Base-by-base conservation (phyloP, 768 basidiomycete species). In the Jaapia argillacea region DNA sequence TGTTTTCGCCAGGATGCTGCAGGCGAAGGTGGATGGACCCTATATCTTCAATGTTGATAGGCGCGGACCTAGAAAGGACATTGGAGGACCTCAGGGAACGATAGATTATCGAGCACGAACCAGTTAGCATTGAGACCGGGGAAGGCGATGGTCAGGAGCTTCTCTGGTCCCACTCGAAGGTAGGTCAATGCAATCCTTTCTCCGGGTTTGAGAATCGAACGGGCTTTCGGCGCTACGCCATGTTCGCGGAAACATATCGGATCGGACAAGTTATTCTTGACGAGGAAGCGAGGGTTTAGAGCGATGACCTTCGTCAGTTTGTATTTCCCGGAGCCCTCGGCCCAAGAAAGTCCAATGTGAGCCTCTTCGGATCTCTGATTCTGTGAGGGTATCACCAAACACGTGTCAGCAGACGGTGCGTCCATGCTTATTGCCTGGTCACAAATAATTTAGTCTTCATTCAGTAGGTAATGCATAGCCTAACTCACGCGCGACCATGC, bases 261-360 rank as follows among this genome's bases (percentile, higher is more conserved):
- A 40, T 77, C 75, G 4, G 67, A 48, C 27, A 91, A 70, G 47
- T 79, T 72, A 62, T 97, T 99, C 61, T 81, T 86, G 51, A 98
- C 61, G 49, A 98, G 65, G 67, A 92, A 98, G 37, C 96, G 79
- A 22, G 96, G 96, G 5, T 86, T 71, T 27, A 98, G 65, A 0
- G 87, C 93, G 50, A 99, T 81, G 51, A 97, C 83, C 65, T 97
- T 98, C 22, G 84, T 85, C 25, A 98, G 67, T 57, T 97, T 97
- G 61, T 97, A 98, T 69, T 96, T 97, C 26, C 96, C 96, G n/a
- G 82, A 67, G 1, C 93, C 96, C 61, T 94, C 92, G 14, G 76
- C 72, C 78, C 93, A 98, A 4, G 91, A 93, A 28, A 99, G 53
- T 2, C 94, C 96, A 37, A 88, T 61, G 57, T 92, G 86, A 42